phyloP scores from a whole-genome alignment of 257 asterid species.

The Nicotiana knightiana region DNA sequence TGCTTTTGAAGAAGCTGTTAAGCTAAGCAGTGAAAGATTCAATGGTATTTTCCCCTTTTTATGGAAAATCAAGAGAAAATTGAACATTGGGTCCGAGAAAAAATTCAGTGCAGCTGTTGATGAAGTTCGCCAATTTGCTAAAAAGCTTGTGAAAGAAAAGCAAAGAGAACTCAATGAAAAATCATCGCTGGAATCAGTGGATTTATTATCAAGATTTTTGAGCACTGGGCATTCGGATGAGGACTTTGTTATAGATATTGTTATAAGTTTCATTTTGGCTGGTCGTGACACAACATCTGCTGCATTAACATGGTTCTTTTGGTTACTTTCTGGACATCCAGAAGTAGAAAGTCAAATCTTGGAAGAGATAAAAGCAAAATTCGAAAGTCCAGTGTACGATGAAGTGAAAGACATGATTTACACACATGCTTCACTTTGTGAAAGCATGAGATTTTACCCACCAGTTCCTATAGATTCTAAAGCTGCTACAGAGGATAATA shows the following conservation, averaged over 20 bases:
- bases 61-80: constrained; percentile 40
- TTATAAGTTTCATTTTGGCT: constrained; percentile 59
- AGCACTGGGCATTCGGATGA: constrained; percentile 42
- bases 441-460: constrained; percentile 61
- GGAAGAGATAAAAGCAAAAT: constrained; percentile 22
- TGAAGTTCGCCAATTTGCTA: constrained; percentile 39
- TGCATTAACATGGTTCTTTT: constrained; percentile 66
- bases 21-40: constrained; percentile 27
- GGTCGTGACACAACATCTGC: constrained; percentile 71
- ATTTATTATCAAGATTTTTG: constrained; percentile 49
- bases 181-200: constrained; percentile 28
- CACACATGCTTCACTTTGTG: constrained; percentile 54
- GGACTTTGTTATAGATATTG: constrained; percentile 44
- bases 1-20: constrained; percentile 38
- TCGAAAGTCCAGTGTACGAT: constrained; percentile 21
- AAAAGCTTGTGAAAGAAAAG: constrained; percentile 29
- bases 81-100: constrained; percentile 45
- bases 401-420: constrained; percentile 55
- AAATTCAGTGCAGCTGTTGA: constrained; percentile 12
- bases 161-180: constrained; percentile 20
- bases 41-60: constrained; percentile 21
- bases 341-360: constrained; percentile 34
- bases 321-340: constrained; percentile 32
- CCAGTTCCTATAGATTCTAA: constrained; percentile 55
- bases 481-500: constrained; percentile 32